These are phyloP conservation scores for Aspergillus chevalieri DNA, from an alignment of 2,329 filamentous ascomycete species.

Conservation along the genomic window DNA sequence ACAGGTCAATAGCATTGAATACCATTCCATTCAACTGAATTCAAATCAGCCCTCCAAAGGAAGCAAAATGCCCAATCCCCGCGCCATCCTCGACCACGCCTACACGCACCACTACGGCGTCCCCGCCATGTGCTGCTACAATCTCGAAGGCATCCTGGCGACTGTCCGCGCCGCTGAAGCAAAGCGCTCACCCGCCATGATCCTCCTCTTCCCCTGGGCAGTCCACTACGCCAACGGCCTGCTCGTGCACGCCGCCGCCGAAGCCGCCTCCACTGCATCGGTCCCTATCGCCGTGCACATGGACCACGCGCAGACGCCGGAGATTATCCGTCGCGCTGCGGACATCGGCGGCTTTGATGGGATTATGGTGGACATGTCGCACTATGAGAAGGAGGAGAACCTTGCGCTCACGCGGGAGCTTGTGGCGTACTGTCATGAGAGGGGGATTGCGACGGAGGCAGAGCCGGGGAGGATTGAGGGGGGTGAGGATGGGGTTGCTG, in stretches of 20 bases:
- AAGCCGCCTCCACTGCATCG: slow-evolving; percentile 50
- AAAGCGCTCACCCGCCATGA: slow-evolving; percentile 61
- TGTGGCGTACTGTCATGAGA: slow-evolving; percentile 56
- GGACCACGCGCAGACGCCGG: slow-evolving; percentile 60
- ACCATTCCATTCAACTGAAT: background rate
- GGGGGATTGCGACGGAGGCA: slow-evolving; percentile 63
- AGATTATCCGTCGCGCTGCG: slow-evolving; percentile 56
- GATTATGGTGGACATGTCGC: slow-evolving; percentile 74
- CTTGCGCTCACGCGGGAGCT: slow-evolving; percentile 58
- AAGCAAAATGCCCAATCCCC: slow-evolving; percentile 33
- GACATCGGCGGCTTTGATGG: slow-evolving; percentile 60
- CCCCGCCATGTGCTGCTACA: slow-evolving; percentile 60
- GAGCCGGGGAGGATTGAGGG: slow-evolving; percentile 67
- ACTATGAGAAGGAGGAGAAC: slow-evolving; percentile 66
- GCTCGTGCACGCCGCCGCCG: slow-evolving; percentile 51
- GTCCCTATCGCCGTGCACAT: slow-evolving; percentile 60
- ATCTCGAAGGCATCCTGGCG: slow-evolving; percentile 64
- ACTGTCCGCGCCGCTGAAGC: slow-evolving; percentile 63
- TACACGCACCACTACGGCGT: slow-evolving; percentile 53
- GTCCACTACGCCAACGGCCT: slow-evolving; percentile 57
- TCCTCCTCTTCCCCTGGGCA: slow-evolving; percentile 70
- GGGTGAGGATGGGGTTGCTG: slow-evolving; percentile 67
- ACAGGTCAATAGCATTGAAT: background rate
- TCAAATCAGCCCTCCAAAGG: background rate
- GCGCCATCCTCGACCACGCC: slow-evolving; percentile 54